Evolutionary conservation across 345 rosid genomes (phyloP), one percentile per base, ranked within the genome.

Genomic region (Rhodamnia argentea): DNA sequence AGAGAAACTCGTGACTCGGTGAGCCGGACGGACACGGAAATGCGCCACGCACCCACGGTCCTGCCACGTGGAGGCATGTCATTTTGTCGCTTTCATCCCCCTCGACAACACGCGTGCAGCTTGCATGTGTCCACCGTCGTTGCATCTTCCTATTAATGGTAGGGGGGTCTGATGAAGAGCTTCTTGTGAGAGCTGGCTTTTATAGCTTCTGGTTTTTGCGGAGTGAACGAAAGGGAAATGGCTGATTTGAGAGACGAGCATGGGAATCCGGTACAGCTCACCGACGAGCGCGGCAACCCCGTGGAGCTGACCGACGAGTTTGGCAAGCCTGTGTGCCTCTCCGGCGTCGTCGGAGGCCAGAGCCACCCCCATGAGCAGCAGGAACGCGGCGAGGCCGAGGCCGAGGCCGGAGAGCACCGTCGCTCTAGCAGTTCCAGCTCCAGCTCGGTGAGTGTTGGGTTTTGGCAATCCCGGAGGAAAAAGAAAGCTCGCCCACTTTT

Each of bases 321-420:
- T 15, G 95, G 98, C 10, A 91, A 92, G 82, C 98, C 95, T 26
- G 78, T 94, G 83, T 91, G 92, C 74, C 87, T 96, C 53, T 87
- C 86, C 7, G 99, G 96, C 22, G 86, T 93, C 3, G 78, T 32
- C 13, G 78, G 78, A 13, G 47, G 42, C 20, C 24, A 70, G 78
- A 24, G 10, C 78, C 78, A 18, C 24, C 47, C 13, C 56, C 55
- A 42, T 1, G 50, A 85, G 40, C 86, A 84, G 75, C 86, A 47
- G 82, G 52, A 40, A 24, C 53, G 11, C 42, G 70, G 18, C 2
- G 83, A 82, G 24, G 82, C 15, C n/a, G 40, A 81, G 84, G 44
- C 6, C 44, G 44, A 42, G 44, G 24, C 52, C 40, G 83, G 74
- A 11, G 84, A 58, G 40, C 86, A 29, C 27, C 88, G 60, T 81